phyloP scores from a whole-genome alignment of 441 rosid species.

The Adansonia madagascariensis region DNA sequence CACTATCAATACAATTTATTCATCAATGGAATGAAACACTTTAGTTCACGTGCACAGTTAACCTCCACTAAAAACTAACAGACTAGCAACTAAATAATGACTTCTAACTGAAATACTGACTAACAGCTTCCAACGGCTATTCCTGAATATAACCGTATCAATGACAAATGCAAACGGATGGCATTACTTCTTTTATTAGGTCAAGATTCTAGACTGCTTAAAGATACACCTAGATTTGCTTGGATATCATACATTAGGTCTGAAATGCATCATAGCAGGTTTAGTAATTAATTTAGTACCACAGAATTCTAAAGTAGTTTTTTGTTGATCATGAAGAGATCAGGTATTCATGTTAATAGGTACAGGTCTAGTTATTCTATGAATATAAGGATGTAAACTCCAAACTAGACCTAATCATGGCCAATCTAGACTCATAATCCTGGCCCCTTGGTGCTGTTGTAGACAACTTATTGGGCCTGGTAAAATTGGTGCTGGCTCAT shows the following conservation, averaged over 20 bases:
- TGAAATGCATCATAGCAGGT: neutral
- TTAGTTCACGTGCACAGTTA: no score
- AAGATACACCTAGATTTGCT: neutral
- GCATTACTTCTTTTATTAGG: slow-evolving; percentile 1
- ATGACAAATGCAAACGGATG: slow-evolving; percentile 18
- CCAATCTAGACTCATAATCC: neutral
- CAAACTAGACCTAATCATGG: neutral
- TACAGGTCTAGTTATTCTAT: neutral
- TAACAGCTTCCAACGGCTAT: no score
- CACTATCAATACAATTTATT: no score
- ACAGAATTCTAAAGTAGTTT: neutral
- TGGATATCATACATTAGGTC: slow-evolving; percentile 9
- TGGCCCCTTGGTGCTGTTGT: neutral
- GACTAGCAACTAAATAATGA: no score
- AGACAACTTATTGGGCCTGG: neutral
- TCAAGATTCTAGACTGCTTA: slow-evolving; percentile 12
- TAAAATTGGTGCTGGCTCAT: neutral
- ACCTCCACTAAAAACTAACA: no score
- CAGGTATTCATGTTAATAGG: neutral
- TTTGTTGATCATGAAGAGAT: slow-evolving; percentile 5
- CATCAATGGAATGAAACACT: no score
- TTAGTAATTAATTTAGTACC: neutral
- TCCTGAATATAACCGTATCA: no score
- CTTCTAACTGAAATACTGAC: no score
- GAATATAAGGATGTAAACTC: neutral